Conservation (phyloP, 2,329 filamentous ascomycete species). For the Exophiala dermatitidis region DNA sequence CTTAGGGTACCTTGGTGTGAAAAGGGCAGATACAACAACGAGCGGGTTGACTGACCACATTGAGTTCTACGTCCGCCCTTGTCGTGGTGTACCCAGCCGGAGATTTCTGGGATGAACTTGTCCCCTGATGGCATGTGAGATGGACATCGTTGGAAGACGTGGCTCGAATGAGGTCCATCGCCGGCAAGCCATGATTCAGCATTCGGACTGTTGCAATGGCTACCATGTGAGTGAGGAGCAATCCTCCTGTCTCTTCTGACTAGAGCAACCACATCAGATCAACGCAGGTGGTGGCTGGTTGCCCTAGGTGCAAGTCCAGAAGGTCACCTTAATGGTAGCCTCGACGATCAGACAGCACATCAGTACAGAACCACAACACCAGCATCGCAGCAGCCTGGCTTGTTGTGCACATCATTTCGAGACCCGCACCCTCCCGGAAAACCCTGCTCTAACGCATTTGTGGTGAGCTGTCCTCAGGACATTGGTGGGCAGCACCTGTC, state of each 20-base stretch:
- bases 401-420: neutral
- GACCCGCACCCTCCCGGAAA: neutral
- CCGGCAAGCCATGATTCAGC: conserved; percentile 1
- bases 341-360: neutral
- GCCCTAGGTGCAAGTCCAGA: neutral
- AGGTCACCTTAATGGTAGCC: neutral
- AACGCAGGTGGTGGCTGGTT: conserved; percentile 1
- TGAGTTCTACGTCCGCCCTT: neutral
- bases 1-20: neutral
- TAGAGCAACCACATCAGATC: neutral
- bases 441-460: neutral
- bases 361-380: neutral
- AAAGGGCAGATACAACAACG: neutral
- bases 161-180: conserved; percentile 12
- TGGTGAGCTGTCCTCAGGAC: conserved; percentile 14
- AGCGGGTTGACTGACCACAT: neutral
- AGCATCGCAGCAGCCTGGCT: neutral
- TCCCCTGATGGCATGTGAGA: conserved; percentile 6
- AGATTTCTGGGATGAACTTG: neutral
- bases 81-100: neutral
- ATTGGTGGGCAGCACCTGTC: conserved; percentile 10
- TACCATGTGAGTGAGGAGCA: neutral
- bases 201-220: neutral
- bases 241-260: neutral
- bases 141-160: conserved; percentile 3